Percentiles rank a stretch among this genome's conserved stretches.
Conservation (phyloP, 2,329 filamentous ascomycete species). For the Claviceps maximensis region DNA sequence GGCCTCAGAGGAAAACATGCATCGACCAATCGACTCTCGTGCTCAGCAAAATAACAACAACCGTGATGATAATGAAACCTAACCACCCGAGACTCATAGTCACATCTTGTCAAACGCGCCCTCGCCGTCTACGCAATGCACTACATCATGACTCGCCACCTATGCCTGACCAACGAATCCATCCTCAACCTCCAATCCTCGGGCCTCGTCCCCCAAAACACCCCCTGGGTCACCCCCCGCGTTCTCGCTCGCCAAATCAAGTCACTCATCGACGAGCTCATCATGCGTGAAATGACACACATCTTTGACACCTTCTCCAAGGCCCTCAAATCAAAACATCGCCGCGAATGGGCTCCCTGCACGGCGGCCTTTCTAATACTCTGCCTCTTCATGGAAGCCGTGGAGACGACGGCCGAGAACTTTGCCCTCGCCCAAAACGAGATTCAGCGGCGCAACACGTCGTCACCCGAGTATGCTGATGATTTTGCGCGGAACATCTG, state of each 20-base stretch:
- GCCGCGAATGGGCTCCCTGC: slow-evolving; percentile 42
- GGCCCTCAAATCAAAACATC: slow-evolving; percentile 39
- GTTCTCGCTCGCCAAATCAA: slow-evolving; percentile 45
- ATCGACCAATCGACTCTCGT: neutral
- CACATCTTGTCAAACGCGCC: slow-evolving; percentile 37
- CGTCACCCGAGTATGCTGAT: slow-evolving; percentile 24
- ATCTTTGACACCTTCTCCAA: slow-evolving; percentile 41
- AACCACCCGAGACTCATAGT: slow-evolving; percentile 14
- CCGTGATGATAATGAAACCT: no score
- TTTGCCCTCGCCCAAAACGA: slow-evolving; percentile 40
- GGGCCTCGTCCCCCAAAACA: slow-evolving; percentile 30
- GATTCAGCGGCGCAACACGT: slow-evolving; percentile 27
- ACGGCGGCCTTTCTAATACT: slow-evolving; percentile 42
- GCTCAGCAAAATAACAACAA: neutral
- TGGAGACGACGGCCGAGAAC: slow-evolving; percentile 38
- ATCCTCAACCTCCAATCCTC: slow-evolving; percentile 27
- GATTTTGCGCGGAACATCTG: slow-evolving; percentile 33
- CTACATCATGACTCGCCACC: slow-evolving; percentile 41
- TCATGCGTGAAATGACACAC: slow-evolving; percentile 35
- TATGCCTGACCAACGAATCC: slow-evolving; percentile 34
- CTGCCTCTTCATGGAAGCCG: slow-evolving; percentile 45
- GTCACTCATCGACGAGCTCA: slow-evolving; percentile 40
- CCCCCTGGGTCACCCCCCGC: slow-evolving; percentile 34
- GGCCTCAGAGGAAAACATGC: neutral
- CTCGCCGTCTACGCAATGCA: slow-evolving; percentile 43